These are phyloP conservation scores for Aureobasidium mangrovei DNA, from an alignment of 2,329 filamentous ascomycete species.

Conservation along the genomic window DNA sequence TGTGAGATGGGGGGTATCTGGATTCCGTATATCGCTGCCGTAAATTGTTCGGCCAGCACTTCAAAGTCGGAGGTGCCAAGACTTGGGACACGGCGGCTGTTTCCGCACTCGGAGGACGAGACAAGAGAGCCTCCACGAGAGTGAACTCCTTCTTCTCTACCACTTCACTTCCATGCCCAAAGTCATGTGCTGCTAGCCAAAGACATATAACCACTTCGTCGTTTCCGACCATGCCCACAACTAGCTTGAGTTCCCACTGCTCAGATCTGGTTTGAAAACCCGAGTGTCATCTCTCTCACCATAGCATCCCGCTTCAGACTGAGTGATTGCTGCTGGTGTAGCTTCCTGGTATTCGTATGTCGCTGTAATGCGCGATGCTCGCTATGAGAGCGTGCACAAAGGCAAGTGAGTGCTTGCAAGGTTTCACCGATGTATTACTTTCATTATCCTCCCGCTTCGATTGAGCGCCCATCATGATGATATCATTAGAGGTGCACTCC, in stretches of 20 bases:
- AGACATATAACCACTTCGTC: no score
- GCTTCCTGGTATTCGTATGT: neutral
- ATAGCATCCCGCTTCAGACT: neutral
- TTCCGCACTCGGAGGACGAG: neutral
- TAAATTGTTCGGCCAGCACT: neutral
- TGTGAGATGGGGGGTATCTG: neutral
- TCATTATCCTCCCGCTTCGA: neutral
- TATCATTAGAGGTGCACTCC: neutral
- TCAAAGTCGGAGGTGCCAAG: constrained; percentile 6
- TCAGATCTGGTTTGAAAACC: no score
- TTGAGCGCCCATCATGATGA: constrained; percentile 8
- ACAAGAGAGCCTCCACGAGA: no score
- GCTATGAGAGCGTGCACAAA: neutral
- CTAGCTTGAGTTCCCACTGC: no score
- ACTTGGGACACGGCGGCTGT: neutral
- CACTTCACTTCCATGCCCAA: no score
- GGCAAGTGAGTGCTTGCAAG: neutral
- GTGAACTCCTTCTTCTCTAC: no score
- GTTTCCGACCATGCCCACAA: no score
- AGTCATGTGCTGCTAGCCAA: no score
- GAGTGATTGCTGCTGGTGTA: neutral
- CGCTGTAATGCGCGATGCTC: neutral
- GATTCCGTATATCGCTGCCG: neutral
- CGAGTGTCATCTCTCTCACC: no score
- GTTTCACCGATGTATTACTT: neutral